These are phyloP conservation scores for Sclerospora graminicola DNA, from an alignment of 352 stramenopile species.

Conservation along the genomic window DNA sequence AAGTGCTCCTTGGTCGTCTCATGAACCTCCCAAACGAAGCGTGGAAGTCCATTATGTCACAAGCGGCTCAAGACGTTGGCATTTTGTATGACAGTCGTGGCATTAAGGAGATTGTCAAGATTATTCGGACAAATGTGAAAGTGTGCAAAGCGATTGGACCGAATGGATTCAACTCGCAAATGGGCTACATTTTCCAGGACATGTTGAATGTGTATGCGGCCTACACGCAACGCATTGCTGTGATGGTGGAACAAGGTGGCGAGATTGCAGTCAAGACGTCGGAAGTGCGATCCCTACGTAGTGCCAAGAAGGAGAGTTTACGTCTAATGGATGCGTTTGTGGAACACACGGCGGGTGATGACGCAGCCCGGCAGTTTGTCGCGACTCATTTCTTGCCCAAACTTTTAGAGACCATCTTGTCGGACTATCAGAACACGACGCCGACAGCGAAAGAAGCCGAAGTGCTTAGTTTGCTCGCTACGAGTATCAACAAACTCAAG, in stretches of 20 bases:
- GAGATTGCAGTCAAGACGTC: conserved; percentile 92
- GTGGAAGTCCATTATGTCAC: conserved; percentile 81
- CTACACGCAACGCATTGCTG: conserved; percentile 95
- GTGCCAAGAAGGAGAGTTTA: conserved; percentile 96
- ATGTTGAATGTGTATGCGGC: conserved; percentile 98
- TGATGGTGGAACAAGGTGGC: conserved; percentile 85
- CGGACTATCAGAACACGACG: conserved; percentile 89
- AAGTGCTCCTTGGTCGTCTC: conserved; percentile 86
- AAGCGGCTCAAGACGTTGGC: conserved; percentile 63
- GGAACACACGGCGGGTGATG: conserved; percentile 67
- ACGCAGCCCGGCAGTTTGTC: conserved; percentile 72
- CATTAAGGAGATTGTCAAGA: conserved; percentile 94
- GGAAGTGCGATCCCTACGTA: conserved; percentile 88
- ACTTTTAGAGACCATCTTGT: conserved; percentile 94
- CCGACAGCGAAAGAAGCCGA: conserved; percentile 80
- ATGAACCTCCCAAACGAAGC: conserved; percentile 94
- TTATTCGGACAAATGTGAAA: conserved; percentile 96
- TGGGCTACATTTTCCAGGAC: conserved; percentile 97
- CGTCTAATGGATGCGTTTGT: conserved; percentile 95
- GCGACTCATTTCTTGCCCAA: conserved; percentile 93
- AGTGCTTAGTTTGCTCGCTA: conserved; percentile 93
- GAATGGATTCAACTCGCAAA: conserved; percentile 95
- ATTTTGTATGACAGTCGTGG: conserved; percentile 67
- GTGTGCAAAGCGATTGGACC: conserved; percentile 92
- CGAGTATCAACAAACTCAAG: conserved; percentile 96